Conservation (phyloP, 805 yeast genomes). For the Candida ovalis region DNA sequence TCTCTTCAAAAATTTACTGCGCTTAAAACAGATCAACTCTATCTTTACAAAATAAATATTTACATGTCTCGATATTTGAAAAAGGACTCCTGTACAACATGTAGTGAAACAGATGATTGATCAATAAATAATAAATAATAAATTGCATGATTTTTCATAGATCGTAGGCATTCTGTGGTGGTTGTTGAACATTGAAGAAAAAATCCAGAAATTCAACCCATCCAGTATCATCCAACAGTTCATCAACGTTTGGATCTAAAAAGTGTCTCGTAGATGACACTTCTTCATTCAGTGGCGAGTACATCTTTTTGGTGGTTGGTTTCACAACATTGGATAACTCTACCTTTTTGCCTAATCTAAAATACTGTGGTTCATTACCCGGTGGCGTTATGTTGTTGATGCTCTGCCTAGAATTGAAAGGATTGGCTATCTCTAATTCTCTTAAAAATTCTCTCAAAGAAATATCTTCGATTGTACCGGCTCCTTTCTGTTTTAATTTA, state of each 20-base stretch:
- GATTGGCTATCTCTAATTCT: slow-evolving; percentile 17
- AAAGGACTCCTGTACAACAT: too few species aligned
- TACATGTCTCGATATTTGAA: too few species aligned
- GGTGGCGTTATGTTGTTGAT: slow-evolving; percentile 7
- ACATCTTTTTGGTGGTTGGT: background rate
- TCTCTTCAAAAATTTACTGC: too few species aligned
- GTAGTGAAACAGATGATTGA: too few species aligned
- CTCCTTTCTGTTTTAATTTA: slow-evolving; percentile 8
- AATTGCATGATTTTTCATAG: too few species aligned
- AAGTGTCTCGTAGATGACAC: background rate
- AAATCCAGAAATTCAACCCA: slow-evolving; percentile 27
- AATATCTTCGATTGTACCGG: slow-evolving; percentile 16
- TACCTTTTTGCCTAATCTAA: slow-evolving; percentile 8
- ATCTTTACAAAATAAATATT: too few species aligned
- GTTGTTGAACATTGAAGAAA: slow-evolving; percentile 16
- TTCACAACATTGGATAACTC: background rate
- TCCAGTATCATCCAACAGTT: slow-evolving; percentile 24
- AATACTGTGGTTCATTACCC: slow-evolving; percentile 14
- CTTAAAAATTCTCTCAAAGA: slow-evolving; percentile 17
- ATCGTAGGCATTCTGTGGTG: background rate
- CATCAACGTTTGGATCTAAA: slow-evolving; percentile 3
- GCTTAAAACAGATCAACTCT: too few species aligned
- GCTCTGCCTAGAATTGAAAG: slow-evolving; percentile 4
- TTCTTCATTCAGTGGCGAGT: background rate
- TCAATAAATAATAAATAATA: too few species aligned